These are phyloP conservation scores for Aspergillus sp. DNA, from an alignment of 2,329 filamentous ascomycete species.

Conservation along the genomic window DNA sequence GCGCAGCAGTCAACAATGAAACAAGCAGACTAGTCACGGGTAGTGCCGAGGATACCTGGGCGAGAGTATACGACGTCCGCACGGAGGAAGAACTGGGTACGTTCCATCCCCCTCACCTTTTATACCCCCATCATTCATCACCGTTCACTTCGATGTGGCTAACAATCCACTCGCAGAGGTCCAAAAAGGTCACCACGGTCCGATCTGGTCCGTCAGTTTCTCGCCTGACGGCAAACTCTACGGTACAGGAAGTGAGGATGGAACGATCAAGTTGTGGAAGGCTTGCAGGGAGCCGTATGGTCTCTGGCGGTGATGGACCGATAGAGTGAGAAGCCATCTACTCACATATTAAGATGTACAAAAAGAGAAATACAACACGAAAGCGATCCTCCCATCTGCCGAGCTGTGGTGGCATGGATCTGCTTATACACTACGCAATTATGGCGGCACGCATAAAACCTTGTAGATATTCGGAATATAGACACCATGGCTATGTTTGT, in stretches of 20 bases:
- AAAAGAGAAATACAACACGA: not conserved
- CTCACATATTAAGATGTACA: not conserved
- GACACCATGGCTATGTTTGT: no score
- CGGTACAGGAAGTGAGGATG: constrained; percentile 93
- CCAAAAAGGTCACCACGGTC: constrained; percentile 95
- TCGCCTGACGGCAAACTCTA: constrained; percentile 95
- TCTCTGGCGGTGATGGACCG: constrained; percentile 56
- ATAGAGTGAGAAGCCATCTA: not conserved
- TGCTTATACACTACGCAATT: no score
- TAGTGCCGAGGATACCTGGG: constrained; percentile 91
- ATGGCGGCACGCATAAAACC: no score
- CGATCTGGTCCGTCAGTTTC: constrained; percentile 94
- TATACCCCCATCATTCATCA: not conserved
- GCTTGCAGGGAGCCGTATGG: constrained; percentile 66
- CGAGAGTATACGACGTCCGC: constrained; percentile 89
- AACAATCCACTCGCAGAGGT: constrained; percentile 60
- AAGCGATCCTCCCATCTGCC: not conserved
- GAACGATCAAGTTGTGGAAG: constrained; percentile 91
- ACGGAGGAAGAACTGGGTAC: constrained; percentile 74
- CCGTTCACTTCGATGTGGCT: not conserved
- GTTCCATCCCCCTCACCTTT: not conserved
- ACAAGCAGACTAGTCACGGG: constrained; percentile 85
- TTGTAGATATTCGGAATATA: no score
- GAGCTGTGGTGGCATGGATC: not conserved
- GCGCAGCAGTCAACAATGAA: constrained; percentile 81